Base-by-base conservation (phyloP, 2,329 filamentous ascomycete species). In the Penicillium crustosum region DNA sequence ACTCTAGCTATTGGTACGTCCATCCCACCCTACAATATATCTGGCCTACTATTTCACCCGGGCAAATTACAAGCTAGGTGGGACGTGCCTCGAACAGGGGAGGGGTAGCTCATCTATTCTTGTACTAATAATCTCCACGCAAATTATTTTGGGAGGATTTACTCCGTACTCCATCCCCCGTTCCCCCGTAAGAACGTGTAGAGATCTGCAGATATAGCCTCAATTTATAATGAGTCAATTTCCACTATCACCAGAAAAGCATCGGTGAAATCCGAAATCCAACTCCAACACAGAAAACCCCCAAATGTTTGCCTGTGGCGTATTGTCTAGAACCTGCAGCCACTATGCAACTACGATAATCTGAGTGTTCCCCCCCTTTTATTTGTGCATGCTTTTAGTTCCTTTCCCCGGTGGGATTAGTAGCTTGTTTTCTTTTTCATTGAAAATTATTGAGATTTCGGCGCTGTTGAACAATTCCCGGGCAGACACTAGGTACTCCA, bases 241-340 rank as follows among this genome's bases (percentile, higher is more conserved):
- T n/a, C 31, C 21, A 35, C 25, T 15, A 38, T 36, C 17, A 17
- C 41, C 8, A 38, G 17, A 36, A 39, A 7, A 19, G 17, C 44
- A 25, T 38, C 52, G 52, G 52, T 35, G 27, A 55, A 41, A 31
- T 39, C 51, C 44, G 41, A 21, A 36, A 31, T 15, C 25, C 49
- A n/a, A 42, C 27, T 45, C 25, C 42, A 45, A 31, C n/a, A 17
- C 23, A 21, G n/a, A 19, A 33, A 25, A 13, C 10, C n/a, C 35
- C 27, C 13, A 53, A 48, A 29, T 57, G 29, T 57, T 57, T 48
- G 55, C 42, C n/a, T n/a, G 49, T 47, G 49, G 55, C 55, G 49
- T 45, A 25, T 43, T 48, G 42, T 36, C 55, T 57, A 57, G 49
- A 57, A 47, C 42, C 36, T 57, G 47, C 53, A 51, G 55, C 55